Evolutionary conservation across 176 grass and related monocot genomes (phyloP), one percentile per base, ranked within the genome.

Genomic region (Metroxylon sagu): DNA sequence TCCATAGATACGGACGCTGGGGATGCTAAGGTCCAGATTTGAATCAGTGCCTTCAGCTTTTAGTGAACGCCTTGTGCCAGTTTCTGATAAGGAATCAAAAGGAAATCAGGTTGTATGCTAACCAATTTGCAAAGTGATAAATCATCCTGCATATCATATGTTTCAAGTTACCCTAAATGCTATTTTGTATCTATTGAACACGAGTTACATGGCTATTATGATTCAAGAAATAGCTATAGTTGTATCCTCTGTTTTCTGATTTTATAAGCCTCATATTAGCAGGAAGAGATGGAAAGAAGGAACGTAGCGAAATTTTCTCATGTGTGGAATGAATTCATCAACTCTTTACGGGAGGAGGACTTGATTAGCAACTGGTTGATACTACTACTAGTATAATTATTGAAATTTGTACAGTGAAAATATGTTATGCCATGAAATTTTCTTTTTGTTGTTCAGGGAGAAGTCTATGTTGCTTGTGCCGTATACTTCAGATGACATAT

Each of bases 11-110:
- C 81, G 87, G 19, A 98, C 87, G 3, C 82, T 98, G 66, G 84
- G 87, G 4, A 92, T 92, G 93, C 74, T 98, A 80, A 88, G 93
- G 64, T 92, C 87, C 29, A 92, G 93, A 77, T 98, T 98, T 51
- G 59, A 76, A 29, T 53, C 76, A 73, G 81, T 98, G 19, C 87
- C 87, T 53, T 63, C 3, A 67, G 66, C 77, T 63, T 98, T 92
- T 64, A 54, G 48, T 54, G 70, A 80, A 72, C 49, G 53, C 15
- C 84, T 98, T 64, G 82, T 98, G 62, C 87, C 76, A 61, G 1
- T 0, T 4, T 6, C 27, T 5, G 0, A 70, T 69, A 63, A 31
- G 49, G 25, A 15, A 23, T 57, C 25, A 18, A 76, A 52, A 19
- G 12, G 27, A 59, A 31, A 2, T 28, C 52, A 85, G 86, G 86